Conservation (phyloP, 225 moss, liverwort and hornwort genomes). For the Sphagnum tenellum region DNA sequence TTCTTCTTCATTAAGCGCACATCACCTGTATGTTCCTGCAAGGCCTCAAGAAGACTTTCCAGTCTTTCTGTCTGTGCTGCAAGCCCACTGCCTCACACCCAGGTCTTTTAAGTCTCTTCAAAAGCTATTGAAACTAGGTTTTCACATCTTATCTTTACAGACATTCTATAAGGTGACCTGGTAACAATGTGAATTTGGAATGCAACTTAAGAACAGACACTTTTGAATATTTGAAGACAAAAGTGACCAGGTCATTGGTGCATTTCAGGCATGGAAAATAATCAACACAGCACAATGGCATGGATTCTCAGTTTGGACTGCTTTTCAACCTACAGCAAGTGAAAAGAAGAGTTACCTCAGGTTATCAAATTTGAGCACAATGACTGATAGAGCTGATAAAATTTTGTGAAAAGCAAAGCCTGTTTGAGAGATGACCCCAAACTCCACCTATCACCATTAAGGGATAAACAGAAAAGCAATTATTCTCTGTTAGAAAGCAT, state of each 20-base stretch:
- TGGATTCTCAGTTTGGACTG: too few relatives aligned
- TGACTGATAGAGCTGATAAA: conserved; percentile 76
- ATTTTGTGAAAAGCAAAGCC: conserved; percentile 91
- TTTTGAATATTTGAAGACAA: too few relatives aligned
- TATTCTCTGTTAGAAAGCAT: too few relatives aligned
- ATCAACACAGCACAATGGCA: too few relatives aligned
- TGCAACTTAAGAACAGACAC: too few relatives aligned
- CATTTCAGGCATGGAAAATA: too few relatives aligned
- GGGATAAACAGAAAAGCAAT: too few relatives aligned
- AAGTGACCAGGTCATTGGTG: too few relatives aligned
- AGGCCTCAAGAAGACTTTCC: conserved; percentile 69
- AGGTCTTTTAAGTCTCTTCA: neutral
- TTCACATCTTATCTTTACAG: too few relatives aligned
- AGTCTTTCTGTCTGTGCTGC: conserved; percentile 94
- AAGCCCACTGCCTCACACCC: conserved; percentile 54
- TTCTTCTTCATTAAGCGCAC: conserved; percentile 47
- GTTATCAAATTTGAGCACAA: conserved; percentile 80
- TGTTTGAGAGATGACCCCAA: conserved; percentile 91
- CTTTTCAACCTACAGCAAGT: too few relatives aligned
- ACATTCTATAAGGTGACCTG: too few relatives aligned
- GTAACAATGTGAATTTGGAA: too few relatives aligned
- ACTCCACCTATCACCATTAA: conserved; percentile 50
- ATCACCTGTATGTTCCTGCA: conserved; percentile 72
- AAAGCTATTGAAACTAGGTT: neutral
- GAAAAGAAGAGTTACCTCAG: conserved; percentile 31